Conservation (phyloP, 2,329 filamentous ascomycete genomes). For the Xylariaceae sp. region DNA sequence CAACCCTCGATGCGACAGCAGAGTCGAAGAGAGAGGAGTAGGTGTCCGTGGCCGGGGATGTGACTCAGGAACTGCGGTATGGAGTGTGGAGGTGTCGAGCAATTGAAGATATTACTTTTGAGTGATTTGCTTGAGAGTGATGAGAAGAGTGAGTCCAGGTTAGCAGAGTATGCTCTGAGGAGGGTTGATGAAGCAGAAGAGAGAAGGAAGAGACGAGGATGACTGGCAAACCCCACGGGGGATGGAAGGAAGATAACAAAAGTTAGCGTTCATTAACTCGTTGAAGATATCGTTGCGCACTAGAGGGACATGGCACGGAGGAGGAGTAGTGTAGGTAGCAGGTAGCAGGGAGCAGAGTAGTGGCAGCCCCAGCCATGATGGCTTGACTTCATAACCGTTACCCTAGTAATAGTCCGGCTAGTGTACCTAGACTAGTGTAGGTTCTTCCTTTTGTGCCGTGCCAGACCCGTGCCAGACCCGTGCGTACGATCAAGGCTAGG, state of each 20-base stretch:
- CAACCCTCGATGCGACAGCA: slow-evolving; percentile 3
- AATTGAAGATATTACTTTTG: not conserved
- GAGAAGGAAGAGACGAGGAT: slow-evolving; percentile 11
- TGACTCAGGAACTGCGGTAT: not conserved
- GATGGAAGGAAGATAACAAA: slow-evolving; percentile 15
- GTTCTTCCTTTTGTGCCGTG: slow-evolving; percentile 2
- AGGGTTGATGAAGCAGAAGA: not conserved
- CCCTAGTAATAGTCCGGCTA: slow-evolving; percentile 14
- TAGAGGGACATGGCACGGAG: slow-evolving; percentile 19
- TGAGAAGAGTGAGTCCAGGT: no score
- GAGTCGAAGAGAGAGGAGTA: not conserved
- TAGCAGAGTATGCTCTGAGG: not conserved
- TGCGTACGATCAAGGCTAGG: slow-evolving; percentile 16
- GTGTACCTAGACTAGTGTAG: slow-evolving; percentile 4
- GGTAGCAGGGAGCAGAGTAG: not conserved
- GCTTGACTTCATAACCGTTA: slow-evolving; percentile 22
- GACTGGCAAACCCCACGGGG: slow-evolving; percentile 13
- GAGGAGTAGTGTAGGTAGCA: slow-evolving; percentile 1
- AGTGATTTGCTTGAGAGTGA: no score
- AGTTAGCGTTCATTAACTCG: slow-evolving; percentile 11
- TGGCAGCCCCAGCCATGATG: slow-evolving; percentile 19
- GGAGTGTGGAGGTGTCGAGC: not conserved
- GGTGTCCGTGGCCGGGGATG: not conserved
- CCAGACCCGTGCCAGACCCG: not conserved
- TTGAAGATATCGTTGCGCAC: slow-evolving; percentile 23